Evolutionary conservation across 2,329 filamentous ascomycete species (phyloP), one percentile per base, ranked within the genome.

Genomic region (Kalaharituber pfeilii): DNA sequence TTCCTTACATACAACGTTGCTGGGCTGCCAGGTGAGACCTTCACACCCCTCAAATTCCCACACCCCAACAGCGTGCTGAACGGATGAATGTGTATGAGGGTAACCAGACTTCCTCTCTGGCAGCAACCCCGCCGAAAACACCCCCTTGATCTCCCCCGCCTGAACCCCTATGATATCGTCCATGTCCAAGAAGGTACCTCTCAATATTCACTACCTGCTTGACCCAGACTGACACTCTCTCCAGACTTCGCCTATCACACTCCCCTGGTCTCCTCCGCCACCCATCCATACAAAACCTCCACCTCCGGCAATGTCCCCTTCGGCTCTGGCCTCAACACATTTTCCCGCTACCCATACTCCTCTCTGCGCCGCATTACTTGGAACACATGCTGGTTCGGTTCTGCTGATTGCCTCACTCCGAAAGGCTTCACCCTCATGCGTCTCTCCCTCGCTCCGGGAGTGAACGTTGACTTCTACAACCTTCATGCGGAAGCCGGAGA

Each of bases 371-470:
- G 79, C 13, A 67, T 73, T 50, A 77, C 79, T 62, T 84, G 80
- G 79, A 66, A 70, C 24, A 69, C 64, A 2, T 82, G 80, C 67
- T 77, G 74, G 55, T 66, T 76, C 62, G 72, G 72, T 30, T 76
- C 74, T 0, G 72, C 71, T 0, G 80, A 84, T 65, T 83, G 80
- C 64, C 67, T 82, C 58, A 82, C 80, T 0, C 80, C 79, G 22
- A 84, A 84, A 66, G 80, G 80, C 13, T 82, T 82, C 65, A 82
- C 79, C 0, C 78, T 78, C 49, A 81, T 83, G 78, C 74, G 78
- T 11, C 66, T 75, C 39, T 67, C 70, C 20, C 60, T 81, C 13
- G 71, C 70, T 7, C 68, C 71, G 30, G 73, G 73, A 15, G 72
- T 77, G 6, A 80, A 75, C 56, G 66, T 80, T 24, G 80, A 83